phyloP scores from a whole-genome alignment of 78 protist species.

The Dictyostelium firmibasis region DNA sequence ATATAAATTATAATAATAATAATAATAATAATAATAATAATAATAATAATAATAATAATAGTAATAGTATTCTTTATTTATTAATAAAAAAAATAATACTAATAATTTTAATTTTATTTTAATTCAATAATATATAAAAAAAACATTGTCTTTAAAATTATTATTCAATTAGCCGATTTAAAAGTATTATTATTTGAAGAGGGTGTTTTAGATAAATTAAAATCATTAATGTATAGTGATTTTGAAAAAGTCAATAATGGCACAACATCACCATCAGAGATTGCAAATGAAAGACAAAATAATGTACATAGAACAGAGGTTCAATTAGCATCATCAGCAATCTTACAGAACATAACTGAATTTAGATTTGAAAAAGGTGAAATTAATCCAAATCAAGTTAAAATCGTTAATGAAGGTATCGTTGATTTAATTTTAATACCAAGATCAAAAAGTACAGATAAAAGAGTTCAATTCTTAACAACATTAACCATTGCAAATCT shows the following conservation, averaged over 20 bases:
- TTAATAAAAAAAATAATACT: not conserved
- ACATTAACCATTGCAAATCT: conserved; percentile 59
- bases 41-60: too few species aligned
- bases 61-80: too few species aligned
- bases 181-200: conserved; percentile 75
- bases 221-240: conserved; percentile 23
- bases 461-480: conserved; percentile 63
- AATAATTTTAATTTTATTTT: not conserved
- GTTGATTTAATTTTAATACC: conserved; percentile 56
- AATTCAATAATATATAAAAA: too few species aligned
- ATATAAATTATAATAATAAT: not conserved
- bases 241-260: not conserved
- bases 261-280: not conserved
- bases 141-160: not conserved
- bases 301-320: conserved; percentile 63
- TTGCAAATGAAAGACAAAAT: conserved; percentile 22
- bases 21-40: too few species aligned
- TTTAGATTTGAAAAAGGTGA: conserved; percentile 76
- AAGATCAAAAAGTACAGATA: conserved; percentile 57
- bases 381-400: conserved; percentile 75
- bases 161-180: conserved; percentile 29
- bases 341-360: conserved; percentile 68
- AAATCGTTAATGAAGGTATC: conserved; percentile 67
- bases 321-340: conserved; percentile 69
- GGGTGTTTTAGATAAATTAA: conserved; percentile 73